These are phyloP conservation scores for Amanita brunnescens DNA, from an alignment of 768 basidiomycete genomes.

Conservation along the genomic window DNA sequence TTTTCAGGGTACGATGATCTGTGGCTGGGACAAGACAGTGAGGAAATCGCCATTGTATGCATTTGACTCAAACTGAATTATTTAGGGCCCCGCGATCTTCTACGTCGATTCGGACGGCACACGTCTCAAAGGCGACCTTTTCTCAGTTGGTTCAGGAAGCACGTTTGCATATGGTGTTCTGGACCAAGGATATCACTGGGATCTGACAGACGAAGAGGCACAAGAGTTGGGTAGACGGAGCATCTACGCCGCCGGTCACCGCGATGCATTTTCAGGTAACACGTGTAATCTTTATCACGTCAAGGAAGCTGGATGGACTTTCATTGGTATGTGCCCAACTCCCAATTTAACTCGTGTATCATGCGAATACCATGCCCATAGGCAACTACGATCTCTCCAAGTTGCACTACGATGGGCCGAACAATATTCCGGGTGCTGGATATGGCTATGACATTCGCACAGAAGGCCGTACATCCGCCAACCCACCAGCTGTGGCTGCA, in stretches of 20 bases:
- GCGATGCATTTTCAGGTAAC: constrained; percentile 95
- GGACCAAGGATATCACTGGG: constrained; percentile 93
- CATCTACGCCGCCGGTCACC: constrained; percentile 95
- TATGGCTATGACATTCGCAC: constrained; percentile 78
- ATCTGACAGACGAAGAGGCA: constrained; percentile 86
- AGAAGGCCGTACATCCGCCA: constrained; percentile 44
- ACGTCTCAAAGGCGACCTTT: constrained; percentile 92
- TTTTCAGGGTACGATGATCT: constrained; percentile 94
- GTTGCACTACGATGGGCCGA: constrained; percentile 87
- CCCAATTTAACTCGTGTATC: background rate
- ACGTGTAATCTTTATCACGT: constrained; percentile 95
- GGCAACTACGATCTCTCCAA: constrained; percentile 89
- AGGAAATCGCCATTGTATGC: constrained; percentile 17
- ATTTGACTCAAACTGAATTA: constrained; percentile 3
- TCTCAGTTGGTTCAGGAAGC: constrained; percentile 96
- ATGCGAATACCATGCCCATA: constrained; percentile 19
- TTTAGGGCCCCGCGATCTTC: constrained; percentile 84
- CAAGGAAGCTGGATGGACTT: constrained; percentile 91
- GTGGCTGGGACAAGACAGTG: constrained; percentile 98
- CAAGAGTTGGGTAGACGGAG: constrained; percentile 89
- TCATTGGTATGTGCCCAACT: constrained; percentile 62
- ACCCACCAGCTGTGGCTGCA: constrained; percentile 25
- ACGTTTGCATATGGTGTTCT: constrained; percentile 99
- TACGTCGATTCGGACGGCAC: constrained; percentile 98
- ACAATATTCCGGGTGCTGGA: constrained; percentile 53